These are phyloP conservation scores for Verbascum thapsus DNA, from an alignment of 257 asterid genomes.

Conservation along the genomic window DNA sequence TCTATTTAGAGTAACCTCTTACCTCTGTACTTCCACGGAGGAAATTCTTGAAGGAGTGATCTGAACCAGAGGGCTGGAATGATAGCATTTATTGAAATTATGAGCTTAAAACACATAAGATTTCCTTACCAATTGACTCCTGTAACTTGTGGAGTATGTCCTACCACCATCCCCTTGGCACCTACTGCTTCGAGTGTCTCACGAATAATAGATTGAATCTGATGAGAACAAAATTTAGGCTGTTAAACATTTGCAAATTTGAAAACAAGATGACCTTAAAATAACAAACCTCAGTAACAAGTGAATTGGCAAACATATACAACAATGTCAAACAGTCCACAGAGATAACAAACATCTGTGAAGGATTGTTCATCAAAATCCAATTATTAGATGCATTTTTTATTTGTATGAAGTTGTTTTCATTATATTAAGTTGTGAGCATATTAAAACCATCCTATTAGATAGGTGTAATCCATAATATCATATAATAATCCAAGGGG, in stretches of 20 bases:
- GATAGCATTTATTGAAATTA: neutral
- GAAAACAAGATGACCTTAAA: conserved; percentile 7
- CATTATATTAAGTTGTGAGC: too few species aligned
- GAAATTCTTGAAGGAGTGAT: neutral
- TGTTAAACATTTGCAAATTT: conserved; percentile 3
- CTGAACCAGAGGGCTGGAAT: conserved; percentile 1
- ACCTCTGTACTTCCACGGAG: neutral
- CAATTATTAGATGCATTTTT: too few species aligned
- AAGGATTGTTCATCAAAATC: too few species aligned
- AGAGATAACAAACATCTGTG: too few species aligned
- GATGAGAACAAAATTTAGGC: conserved; percentile 30
- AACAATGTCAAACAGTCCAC: neutral
- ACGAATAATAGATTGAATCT: conserved; percentile 73
- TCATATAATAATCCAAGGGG: too few species aligned
- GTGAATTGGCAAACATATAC: neutral
- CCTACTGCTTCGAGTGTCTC: conserved; percentile 81
- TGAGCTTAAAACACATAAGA: conserved; percentile 8
- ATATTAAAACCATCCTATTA: too few species aligned
- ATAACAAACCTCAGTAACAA: neutral
- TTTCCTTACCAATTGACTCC: conserved; percentile 83
- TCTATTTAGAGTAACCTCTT: neutral
- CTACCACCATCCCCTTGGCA: conserved; percentile 95
- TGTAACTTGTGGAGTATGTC: conserved; percentile 92
- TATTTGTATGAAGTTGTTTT: too few species aligned
- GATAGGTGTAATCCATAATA: too few species aligned